Percentiles rank a stretch among this genome's conserved stretches.
Conservation (phyloP, 345 rosid species). For the Bruguiera gymnorhiza region DNA sequence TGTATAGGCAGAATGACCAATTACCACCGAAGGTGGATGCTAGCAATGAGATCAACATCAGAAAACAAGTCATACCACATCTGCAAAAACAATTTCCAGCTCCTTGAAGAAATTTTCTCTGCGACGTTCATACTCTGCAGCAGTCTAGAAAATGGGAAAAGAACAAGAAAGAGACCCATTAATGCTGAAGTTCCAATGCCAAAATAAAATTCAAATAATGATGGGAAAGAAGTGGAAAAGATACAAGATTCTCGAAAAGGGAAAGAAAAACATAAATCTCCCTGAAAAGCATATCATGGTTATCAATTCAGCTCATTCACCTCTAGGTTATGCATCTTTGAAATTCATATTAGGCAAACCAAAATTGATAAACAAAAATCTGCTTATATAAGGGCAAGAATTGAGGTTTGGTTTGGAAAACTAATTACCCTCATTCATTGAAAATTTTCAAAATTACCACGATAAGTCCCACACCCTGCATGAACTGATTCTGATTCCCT, state of each 20-base stretch:
- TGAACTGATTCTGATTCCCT: no score
- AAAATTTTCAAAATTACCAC: no score
- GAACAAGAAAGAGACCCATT: not conserved
- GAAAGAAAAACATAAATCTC: not conserved
- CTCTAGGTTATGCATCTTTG: no score
- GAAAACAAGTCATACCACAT: conserved; percentile 97
- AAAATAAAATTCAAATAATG: not conserved
- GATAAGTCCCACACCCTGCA: no score
- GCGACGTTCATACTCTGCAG: conserved; percentile 87
- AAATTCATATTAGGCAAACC: no score
- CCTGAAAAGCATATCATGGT: no score
- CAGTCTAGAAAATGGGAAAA: conserved; percentile 54
- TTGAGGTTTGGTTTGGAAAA: no score
- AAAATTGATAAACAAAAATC: not conserved
- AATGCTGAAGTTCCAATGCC: not conserved
- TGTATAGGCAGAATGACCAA: no score
- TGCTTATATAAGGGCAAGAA: not conserved
- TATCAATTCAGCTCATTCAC: no score
- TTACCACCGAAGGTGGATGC: not conserved
- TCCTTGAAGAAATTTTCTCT: conserved; percentile 93
- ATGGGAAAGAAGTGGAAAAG: not conserved
- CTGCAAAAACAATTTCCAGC: conserved; percentile 87
- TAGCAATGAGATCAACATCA: not conserved
- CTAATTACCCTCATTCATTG: no score
- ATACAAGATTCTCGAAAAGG: not conserved